A percentile compares a stretch with the other conserved stretches of the same genome.
Evolutionary conservation across 2,329 filamentous ascomycete species (phyloP).

Genomic region (Neopestalotiopsis clavispora): DNA sequence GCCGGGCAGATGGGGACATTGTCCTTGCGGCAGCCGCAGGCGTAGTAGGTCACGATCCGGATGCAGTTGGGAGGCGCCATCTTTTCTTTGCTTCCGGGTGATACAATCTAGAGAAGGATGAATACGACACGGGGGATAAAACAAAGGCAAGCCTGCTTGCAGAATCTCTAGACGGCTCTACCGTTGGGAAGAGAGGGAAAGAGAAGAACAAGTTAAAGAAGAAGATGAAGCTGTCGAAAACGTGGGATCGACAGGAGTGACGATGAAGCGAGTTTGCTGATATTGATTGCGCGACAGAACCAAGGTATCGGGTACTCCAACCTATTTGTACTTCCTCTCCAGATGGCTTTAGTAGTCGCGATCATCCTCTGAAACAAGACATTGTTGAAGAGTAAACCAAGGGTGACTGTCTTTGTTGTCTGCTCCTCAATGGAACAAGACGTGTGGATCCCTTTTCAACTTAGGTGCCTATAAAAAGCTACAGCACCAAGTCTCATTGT

Average conservation of each 20-base stretch:
- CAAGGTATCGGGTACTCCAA: background rate
- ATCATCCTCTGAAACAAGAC: background rate
- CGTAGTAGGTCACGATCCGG: conserved; percentile 8
- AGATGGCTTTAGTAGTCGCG: background rate
- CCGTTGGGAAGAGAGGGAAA: no score
- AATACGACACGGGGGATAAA: background rate
- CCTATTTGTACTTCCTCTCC: background rate
- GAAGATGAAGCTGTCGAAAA: background rate
- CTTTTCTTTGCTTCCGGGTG: background rate
- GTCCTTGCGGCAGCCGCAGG: conserved; percentile 10
- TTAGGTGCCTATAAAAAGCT: background rate
- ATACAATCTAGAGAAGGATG: background rate
- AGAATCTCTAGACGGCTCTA: background rate
- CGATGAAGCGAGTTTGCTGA: background rate
- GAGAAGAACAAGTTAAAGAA: background rate
- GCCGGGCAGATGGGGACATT: background rate
- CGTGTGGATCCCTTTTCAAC: background rate
- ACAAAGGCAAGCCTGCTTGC: conserved; percentile 15
- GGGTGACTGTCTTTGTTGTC: background rate
- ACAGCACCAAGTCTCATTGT: background rate
- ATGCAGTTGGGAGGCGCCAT: background rate
- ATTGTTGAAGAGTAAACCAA: background rate
- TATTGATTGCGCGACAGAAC: background rate
- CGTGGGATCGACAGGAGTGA: background rate
- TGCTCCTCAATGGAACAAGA: background rate